Percentiles rank a stretch among this genome's conserved stretches.
Conservation (phyloP, 345 rosid genomes). For the Ceriops decandra region DNA sequence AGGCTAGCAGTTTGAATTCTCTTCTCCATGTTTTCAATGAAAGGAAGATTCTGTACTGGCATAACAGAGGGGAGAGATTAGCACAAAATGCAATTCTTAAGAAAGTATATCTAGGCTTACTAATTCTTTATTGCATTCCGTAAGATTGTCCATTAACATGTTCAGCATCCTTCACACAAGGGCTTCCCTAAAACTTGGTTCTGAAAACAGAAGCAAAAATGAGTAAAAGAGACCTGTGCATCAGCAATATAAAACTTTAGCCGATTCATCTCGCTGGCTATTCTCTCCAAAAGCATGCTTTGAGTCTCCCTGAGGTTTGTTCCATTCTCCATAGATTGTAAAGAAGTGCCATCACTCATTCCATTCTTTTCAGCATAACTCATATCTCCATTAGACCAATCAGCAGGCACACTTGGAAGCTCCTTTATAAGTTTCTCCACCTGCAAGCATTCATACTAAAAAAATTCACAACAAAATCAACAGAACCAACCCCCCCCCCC, state of each 20-base stretch:
- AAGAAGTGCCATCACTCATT: constrained; percentile 36
- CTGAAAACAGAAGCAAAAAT: background rate
- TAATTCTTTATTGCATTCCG: constrained; percentile 9
- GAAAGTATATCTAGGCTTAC: constrained; percentile 2
- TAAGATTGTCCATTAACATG: background rate
- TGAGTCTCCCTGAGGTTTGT: constrained; percentile 82
- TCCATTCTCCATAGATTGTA: constrained; percentile 60
- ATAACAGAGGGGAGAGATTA: constrained; percentile 52
- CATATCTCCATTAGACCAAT: constrained; percentile 72
- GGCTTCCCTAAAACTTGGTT: background rate
- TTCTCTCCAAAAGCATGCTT: constrained; percentile 95
- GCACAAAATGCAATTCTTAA: constrained; percentile 27
- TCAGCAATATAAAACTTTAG: constrained; percentile 88
- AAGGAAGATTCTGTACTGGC: constrained; percentile 99
- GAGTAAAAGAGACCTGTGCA: constrained; percentile 71
- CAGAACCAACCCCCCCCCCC: background rate
- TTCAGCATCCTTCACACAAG: background rate
- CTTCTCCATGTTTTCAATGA: constrained; percentile 95
- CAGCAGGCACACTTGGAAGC: constrained; percentile 74
- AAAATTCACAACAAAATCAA: background rate
- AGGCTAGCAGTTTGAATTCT: constrained; percentile 83
- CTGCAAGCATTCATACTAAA: constrained; percentile 34
- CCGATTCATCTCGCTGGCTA: constrained; percentile 98
- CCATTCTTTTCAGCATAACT: constrained; percentile 40
- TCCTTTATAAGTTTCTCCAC: constrained; percentile 96